Evolutionary conservation across 495 filamentous ascomycete species (phyloP).

Genomic region (Neurospora sp.): DNA sequence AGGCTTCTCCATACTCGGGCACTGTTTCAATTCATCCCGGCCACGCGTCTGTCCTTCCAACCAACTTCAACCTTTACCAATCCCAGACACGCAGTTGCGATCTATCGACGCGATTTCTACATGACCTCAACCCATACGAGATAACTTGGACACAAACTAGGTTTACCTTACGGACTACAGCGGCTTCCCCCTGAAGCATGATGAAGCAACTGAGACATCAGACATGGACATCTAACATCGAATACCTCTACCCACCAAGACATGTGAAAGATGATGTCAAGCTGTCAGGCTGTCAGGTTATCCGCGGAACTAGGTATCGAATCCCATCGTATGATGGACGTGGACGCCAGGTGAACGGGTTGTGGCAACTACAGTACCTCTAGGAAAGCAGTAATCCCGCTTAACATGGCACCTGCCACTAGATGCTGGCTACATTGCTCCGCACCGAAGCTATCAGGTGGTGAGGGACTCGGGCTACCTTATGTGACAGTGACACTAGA

Average conservation of each 20-base stretch:
- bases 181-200: neutral
- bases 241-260: neutral
- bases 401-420: neutral
- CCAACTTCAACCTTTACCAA: neutral
- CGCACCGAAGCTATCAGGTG: neutral
- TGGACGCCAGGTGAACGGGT: neutral
- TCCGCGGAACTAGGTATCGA: neutral
- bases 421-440: neutral
- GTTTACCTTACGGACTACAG: neutral
- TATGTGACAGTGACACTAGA: neutral
- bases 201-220: neutral
- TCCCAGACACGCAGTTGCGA: neutral
- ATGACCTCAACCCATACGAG: neutral
- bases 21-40: neutral
- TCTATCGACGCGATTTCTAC: neutral
- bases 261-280: neutral
- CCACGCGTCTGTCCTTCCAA: neutral
- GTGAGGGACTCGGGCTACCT: neutral
- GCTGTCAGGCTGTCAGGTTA: neutral
- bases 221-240: neutral
- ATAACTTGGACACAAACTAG: neutral
- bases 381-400: neutral
- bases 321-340: neutral
- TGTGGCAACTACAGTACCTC: neutral
- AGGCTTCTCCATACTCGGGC: neutral